A percentile compares a stretch with the other conserved stretches of the same genome.
Evolutionary conservation across 768 basidiomycete species (phyloP).

Genomic region (Russula compacta): DNA sequence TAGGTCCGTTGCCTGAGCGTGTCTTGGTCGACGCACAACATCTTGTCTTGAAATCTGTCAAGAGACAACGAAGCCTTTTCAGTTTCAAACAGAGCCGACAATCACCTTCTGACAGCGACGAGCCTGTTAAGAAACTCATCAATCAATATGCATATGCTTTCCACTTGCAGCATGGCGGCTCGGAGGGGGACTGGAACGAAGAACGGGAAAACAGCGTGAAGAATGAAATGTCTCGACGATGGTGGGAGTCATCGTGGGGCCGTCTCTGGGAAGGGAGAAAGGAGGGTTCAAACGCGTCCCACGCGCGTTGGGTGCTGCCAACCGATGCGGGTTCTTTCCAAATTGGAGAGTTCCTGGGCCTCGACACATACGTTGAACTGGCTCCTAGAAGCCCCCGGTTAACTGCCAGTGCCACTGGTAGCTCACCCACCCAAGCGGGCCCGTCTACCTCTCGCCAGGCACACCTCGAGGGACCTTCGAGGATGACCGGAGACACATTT

Average conservation of each 20-base stretch:
- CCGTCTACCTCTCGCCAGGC: not conserved
- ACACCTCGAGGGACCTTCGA: slow-evolving; percentile 5
- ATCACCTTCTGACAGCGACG: slow-evolving; percentile 25
- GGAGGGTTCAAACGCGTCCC: slow-evolving; percentile 23
- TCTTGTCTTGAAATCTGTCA: slow-evolving; percentile 12
- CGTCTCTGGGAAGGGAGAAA: slow-evolving; percentile 28
- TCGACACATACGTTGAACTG: slow-evolving; percentile 44
- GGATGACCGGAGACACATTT: slow-evolving; percentile 24
- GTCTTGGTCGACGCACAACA: slow-evolving; percentile 31
- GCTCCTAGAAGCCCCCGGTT: slow-evolving; percentile 9
- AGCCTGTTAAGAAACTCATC: slow-evolving; percentile 39
- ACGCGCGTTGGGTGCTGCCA: slow-evolving; percentile 22
- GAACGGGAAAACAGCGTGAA: slow-evolving; percentile 39
- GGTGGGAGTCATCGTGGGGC: slow-evolving; percentile 65
- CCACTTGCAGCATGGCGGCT: slow-evolving; percentile 58
- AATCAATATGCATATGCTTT: slow-evolving; percentile 53
- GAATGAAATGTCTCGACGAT: slow-evolving; percentile 49
- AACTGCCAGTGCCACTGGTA: not conserved
- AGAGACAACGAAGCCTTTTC: slow-evolving; percentile 12
- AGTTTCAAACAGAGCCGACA: slow-evolving; percentile 24
- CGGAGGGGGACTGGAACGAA: slow-evolving; percentile 57
- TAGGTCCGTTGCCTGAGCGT: slow-evolving; percentile 70
- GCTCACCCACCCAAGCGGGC: not conserved
- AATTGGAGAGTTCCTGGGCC: slow-evolving; percentile 65
- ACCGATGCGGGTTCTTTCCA: slow-evolving; percentile 77